phyloP scores from a whole-genome alignment of 169 alveolate species.

The Plasmodium cynomolgi region DNA sequence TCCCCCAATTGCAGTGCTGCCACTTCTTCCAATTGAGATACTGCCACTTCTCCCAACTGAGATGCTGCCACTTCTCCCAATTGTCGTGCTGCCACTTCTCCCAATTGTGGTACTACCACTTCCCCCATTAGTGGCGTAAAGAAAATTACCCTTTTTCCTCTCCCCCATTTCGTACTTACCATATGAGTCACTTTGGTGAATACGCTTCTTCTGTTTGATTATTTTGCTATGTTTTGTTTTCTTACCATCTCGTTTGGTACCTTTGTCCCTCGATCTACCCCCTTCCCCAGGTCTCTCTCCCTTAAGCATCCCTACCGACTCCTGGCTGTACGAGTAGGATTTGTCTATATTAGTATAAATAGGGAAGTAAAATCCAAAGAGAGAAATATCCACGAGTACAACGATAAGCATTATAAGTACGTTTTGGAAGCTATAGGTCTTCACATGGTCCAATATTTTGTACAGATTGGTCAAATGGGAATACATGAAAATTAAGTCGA shows the following conservation, averaged over 20 bases:
- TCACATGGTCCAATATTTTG: conserved; percentile 8
- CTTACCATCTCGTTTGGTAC: background rate
- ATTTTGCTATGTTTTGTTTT: background rate
- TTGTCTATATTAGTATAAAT: conserved; percentile 66
- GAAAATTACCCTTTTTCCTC: background rate
- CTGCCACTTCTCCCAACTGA: background rate
- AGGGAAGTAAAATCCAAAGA: conserved; percentile 63
- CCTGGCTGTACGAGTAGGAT: conserved; percentile 4
- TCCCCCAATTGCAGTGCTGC: background rate
- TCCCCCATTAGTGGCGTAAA: background rate
- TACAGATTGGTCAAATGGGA: conserved; percentile 46
- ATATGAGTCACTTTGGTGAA: background rate
- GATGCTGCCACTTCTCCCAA: background rate
- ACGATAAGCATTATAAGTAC: conserved; percentile 17
- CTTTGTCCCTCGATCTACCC: background rate
- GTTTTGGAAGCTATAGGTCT: conserved; percentile 6
- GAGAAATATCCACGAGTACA: background rate
- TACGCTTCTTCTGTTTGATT: background rate
- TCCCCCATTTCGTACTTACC: background rate
- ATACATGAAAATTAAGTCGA: conserved; percentile 50
- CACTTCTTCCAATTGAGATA: background rate
- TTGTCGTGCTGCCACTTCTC: background rate
- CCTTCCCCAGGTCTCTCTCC: background rate
- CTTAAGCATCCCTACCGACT: background rate
- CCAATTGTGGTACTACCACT: background rate